Evolutionary conservation across 176 grass and related monocot genomes (phyloP).

Genomic region (Rhynchospora pubera): DNA sequence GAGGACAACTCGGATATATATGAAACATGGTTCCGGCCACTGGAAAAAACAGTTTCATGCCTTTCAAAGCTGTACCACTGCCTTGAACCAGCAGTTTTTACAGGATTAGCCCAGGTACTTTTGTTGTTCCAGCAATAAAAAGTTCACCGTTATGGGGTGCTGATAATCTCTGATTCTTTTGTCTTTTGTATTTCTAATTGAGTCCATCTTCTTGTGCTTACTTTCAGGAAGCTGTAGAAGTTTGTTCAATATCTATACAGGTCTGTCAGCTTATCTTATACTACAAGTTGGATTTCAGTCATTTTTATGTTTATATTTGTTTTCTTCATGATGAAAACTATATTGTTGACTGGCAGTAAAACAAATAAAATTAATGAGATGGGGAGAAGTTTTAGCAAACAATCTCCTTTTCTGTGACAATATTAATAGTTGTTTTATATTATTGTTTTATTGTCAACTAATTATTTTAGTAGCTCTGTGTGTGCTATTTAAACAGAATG

Average conservation of each 20-base stretch:
- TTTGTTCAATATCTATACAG: conserved; percentile 94
- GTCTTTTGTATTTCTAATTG: conserved; percentile 23
- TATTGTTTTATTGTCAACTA: not conserved
- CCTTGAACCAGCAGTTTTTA: conserved; percentile 90
- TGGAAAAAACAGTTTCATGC: conserved; percentile 98
- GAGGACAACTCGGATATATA: conserved; percentile 65
- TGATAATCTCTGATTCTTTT: conserved; percentile 1
- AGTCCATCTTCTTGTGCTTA: conserved; percentile 23
- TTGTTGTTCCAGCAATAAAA: conserved; percentile 20
- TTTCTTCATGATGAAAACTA: conserved; percentile 15
- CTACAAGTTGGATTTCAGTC: not conserved
- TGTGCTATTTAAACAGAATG: conserved; percentile 52
- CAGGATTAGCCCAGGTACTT: conserved; percentile 88
- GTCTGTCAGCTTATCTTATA: conserved; percentile 26
- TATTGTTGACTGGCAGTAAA: not conserved
- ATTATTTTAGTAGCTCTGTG: conserved; percentile 15
- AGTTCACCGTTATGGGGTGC: conserved; percentile 12
- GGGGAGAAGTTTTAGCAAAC: too few species aligned
- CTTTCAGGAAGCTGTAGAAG: conserved; percentile 85
- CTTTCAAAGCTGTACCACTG: conserved; percentile 94
- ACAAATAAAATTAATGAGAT: not conserved
- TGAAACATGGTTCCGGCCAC: conserved; percentile 79
- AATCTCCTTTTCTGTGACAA: too few species aligned
- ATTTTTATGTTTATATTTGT: not conserved
- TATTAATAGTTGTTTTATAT: not conserved